Evolutionary conservation across 805 yeast genomes (phyloP).

Genomic region (Saturnispora diversa): DNA sequence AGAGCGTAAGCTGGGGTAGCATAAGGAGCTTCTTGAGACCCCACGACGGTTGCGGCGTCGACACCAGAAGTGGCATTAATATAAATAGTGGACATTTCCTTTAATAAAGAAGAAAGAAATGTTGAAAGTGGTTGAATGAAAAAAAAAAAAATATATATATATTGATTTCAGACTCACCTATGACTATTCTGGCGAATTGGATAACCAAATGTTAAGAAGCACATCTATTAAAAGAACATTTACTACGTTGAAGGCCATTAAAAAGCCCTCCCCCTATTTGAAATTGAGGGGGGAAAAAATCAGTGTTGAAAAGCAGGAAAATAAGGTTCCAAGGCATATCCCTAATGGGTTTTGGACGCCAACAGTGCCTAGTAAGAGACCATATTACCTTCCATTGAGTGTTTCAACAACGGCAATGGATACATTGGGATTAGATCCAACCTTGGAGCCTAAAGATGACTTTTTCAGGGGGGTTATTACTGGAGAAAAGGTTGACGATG

Average conservation of each 20-base stretch:
- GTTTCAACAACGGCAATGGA: slow-evolving; percentile 52
- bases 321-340: slow-evolving; percentile 35
- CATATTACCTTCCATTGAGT: slow-evolving; percentile 44
- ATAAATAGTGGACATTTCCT: slow-evolving; percentile 37
- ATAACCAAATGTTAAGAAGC: too few species aligned
- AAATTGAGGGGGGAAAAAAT: slow-evolving; percentile 14
- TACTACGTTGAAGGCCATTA: background rate
- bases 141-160: too few species aligned
- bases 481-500: slow-evolving; percentile 43
- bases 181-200: too few species aligned
- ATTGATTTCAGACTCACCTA: too few species aligned
- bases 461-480: slow-evolving; percentile 46
- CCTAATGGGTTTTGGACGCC: slow-evolving; percentile 64
- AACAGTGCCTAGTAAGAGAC: slow-evolving; percentile 57
- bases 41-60: slow-evolving; percentile 51
- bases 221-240: background rate
- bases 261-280: background rate
- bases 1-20: slow-evolving; percentile 80
- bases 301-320: slow-evolving; percentile 15
- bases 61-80: slow-evolving; percentile 68
- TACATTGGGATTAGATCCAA: slow-evolving; percentile 53
- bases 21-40: slow-evolving; percentile 64
- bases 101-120: background rate
- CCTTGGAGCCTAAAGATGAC: slow-evolving; percentile 18
- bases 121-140: background rate